Conservation (phyloP, 2,329 filamentous ascomycete genomes). For the Aspergillus vadensis region DNA sequence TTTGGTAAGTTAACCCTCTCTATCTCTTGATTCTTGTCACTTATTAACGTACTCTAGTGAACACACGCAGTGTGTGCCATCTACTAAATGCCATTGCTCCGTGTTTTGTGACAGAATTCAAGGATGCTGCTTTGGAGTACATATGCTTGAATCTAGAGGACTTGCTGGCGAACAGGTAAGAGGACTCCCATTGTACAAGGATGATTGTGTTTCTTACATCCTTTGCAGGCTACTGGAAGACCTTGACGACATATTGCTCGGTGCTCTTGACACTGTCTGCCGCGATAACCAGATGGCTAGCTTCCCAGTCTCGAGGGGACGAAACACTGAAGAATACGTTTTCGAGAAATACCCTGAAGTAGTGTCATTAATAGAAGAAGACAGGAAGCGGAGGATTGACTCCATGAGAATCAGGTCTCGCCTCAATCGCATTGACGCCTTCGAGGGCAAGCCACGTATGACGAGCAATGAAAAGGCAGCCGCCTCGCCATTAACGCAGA, state of each 20-base stretch:
- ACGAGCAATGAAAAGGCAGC: constrained; percentile 66
- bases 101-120: constrained; percentile 81
- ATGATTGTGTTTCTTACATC: constrained; percentile 17
- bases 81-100: constrained; percentile 84
- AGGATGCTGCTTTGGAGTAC: constrained; percentile 84
- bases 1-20: constrained; percentile 58
- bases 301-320: constrained; percentile 75
- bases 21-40: neutral
- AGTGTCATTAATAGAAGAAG: constrained; percentile 39
- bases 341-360: constrained; percentile 51
- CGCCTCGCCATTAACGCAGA: constrained; percentile 48
- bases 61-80: constrained; percentile 79
- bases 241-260: constrained; percentile 78
- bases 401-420: constrained; percentile 70
- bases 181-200: neutral
- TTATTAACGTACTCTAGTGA: constrained; percentile 55
- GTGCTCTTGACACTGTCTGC: constrained; percentile 78
- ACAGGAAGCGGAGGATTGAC: constrained; percentile 67
- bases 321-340: constrained; percentile 62
- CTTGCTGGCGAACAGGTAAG: constrained; percentile 80
- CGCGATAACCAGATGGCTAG: constrained; percentile 78
- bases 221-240: constrained; percentile 68
- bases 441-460: constrained; percentile 62
- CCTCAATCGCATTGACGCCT: constrained; percentile 66
- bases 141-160: constrained; percentile 87